Evolutionary conservation across 2,329 filamentous ascomycete genomes (phyloP).

Genomic region (Colletotrichum limetticola): DNA sequence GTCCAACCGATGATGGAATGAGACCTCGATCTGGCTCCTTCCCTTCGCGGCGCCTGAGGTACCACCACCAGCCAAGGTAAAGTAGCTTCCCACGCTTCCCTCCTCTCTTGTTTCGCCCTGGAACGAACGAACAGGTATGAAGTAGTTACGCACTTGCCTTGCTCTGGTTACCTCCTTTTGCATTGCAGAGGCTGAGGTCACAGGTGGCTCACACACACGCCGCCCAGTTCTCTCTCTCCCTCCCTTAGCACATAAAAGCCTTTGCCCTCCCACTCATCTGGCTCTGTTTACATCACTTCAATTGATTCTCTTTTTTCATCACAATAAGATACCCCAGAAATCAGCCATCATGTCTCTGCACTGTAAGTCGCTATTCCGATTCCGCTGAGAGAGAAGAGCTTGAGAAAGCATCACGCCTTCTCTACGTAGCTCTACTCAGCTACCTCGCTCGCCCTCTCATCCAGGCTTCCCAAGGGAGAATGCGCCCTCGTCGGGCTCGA

Average conservation of each 20-base stretch:
- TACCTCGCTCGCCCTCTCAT: too few relatives aligned
- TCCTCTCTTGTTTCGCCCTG: slow-evolving; percentile 23
- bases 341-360: slow-evolving; percentile 66
- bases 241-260: slow-evolving; percentile 32
- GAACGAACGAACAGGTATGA: not conserved
- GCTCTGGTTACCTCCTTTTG: slow-evolving; percentile 12
- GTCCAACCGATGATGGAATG: slow-evolving; percentile 29
- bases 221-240: not conserved
- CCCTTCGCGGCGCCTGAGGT: not conserved
- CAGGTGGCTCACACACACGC: slow-evolving; percentile 23
- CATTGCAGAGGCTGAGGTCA: slow-evolving; percentile 33
- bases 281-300: slow-evolving; percentile 8
- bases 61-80: slow-evolving; percentile 12
- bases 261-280: slow-evolving; percentile 20
- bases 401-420: not conserved
- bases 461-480: not conserved
- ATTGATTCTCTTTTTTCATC: slow-evolving; percentile 24
- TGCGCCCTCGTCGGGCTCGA: not conserved
- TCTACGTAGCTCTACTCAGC: not conserved
- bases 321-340: slow-evolving; percentile 28
- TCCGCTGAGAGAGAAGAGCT: not conserved
- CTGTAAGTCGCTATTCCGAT: slow-evolving; percentile 54
- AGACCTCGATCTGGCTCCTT: slow-evolving; percentile 29
- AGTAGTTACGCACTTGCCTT: slow-evolving; percentile 10
- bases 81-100: slow-evolving; percentile 3